phyloP scores from a whole-genome alignment of 2,329 filamentous ascomycete genomes.

The Penicillium sumatraense region DNA sequence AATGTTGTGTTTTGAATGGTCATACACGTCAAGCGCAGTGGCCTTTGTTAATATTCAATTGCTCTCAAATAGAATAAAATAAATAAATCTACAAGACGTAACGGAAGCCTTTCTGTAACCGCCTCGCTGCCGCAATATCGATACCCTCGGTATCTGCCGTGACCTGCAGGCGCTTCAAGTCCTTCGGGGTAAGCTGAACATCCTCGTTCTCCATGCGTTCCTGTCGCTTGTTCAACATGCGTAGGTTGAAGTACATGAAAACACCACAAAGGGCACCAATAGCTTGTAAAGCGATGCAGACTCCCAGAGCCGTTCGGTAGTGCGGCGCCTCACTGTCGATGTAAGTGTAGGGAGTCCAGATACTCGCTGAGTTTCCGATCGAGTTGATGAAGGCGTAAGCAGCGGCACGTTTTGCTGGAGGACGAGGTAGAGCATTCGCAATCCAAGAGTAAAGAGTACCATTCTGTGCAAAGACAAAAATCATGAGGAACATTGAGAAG shows the following conservation, averaged over 20 bases:
- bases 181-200: conserved; percentile 50
- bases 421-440: conserved; percentile 55
- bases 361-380: conserved; percentile 57
- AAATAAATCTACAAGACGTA: conserved; percentile 48
- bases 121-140: conserved; percentile 53
- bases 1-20: neutral
- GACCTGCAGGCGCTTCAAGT: conserved; percentile 52
- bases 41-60: neutral
- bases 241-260: conserved; percentile 45
- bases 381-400: conserved; percentile 62
- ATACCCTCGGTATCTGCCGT: conserved; percentile 59
- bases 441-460: conserved; percentile 47
- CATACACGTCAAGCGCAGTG: neutral
- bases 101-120: conserved; percentile 60
- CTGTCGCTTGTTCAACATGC: conserved; percentile 55
- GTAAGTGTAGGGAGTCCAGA: conserved; percentile 59
- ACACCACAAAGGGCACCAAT: conserved; percentile 41
- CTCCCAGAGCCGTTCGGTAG: conserved; percentile 48
- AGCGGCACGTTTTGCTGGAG: conserved; percentile 60
- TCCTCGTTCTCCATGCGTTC: conserved; percentile 57
- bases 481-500: conserved; percentile 61
- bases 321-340: conserved; percentile 42
- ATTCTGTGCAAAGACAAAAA: conserved; percentile 57
- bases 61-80: neutral
- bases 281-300: conserved; percentile 47